Evolutionary conservation across 2,329 filamentous ascomycete genomes (phyloP), one percentile per base, ranked within the genome.

Genomic region (Lecanosticta acicola): DNA sequence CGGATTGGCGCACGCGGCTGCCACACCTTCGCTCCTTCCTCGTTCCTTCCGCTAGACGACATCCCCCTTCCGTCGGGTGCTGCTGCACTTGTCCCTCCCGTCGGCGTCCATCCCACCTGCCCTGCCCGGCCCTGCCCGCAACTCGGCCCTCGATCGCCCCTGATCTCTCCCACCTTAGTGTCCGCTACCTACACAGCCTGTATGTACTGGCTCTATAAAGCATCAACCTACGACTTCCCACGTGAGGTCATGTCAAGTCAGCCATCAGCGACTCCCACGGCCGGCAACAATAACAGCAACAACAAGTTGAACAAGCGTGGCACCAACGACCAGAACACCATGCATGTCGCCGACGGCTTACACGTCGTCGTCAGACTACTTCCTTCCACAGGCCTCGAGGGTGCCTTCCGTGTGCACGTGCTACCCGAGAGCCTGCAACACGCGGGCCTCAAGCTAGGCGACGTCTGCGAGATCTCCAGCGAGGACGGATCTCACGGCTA

Each of bases 391-490:
- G 51, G 52, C 9, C 64, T 77, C 19, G 77, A 76, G 57, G 77
- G 78, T 57, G 73, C 76, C 3, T 81, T 82, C 57, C 71, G 78
- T n/a, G 67, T 82, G 32, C 74, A 78, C 55, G 63, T 83, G 8
- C 73, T 78, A 1, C 69, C 72, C 7, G 74, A 77, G 29, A 76
- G 78, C 19, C 68, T 84, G 17, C 70, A 77, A 40, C 67, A 71
- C 20, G 64, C 81, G 8, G 73, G 73, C 45, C 66, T 85, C 14
- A 70, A 71, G 35, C 67, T 75, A n/a, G 81, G 80, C 32, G 78
- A 84, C 54, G 62, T 77, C 10, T 81, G 80, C 57, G 70, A 69
- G n/a, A 59, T 81, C 16, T 69, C 63, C 50, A 71, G 68, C 42
- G 56, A 61, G 32, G 64, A 69, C 39, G 71, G 68, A 17, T 51